phyloP scores from a whole-genome alignment of 352 stramenopile species.

The Pythium apleroticum region DNA sequence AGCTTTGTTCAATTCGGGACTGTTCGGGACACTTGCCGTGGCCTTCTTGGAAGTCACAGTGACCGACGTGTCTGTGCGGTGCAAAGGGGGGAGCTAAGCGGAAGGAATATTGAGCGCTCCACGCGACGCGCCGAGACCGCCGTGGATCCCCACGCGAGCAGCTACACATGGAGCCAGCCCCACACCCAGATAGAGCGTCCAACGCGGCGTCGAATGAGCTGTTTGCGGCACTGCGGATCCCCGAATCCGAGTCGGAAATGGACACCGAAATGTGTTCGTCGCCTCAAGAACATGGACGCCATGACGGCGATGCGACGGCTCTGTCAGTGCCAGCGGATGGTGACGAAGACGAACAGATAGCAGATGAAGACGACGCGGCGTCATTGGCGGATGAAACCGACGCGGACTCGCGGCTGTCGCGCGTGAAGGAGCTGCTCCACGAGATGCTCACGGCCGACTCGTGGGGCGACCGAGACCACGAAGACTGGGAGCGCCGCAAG shows the following conservation, averaged over 20 bases:
- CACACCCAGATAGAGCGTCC: constrained; percentile 12
- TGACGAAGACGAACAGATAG: not conserved
- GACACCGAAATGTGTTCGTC: constrained; percentile 27
- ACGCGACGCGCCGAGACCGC: not conserved
- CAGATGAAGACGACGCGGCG: not conserved
- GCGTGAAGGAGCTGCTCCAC: constrained; percentile 45
- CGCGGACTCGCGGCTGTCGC: constrained; percentile 11
- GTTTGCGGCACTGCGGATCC: constrained; percentile 6
- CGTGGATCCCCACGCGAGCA: not conserved
- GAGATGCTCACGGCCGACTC: constrained; percentile 49
- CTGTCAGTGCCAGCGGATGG: not conserved
- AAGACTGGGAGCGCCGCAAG: constrained; percentile 45
- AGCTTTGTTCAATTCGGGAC: constrained; percentile 5
- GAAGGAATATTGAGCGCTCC: constrained; percentile 4
- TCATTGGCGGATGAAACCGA: not conserved
- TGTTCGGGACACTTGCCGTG: constrained; percentile 15
- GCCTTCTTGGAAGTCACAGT: constrained; percentile 2
- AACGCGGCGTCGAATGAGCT: constrained; percentile 16
- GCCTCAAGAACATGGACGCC: constrained; percentile 6
- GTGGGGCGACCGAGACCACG: constrained; percentile 62
- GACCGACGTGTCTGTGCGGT: constrained; percentile 24
- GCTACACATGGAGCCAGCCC: constrained; percentile 18
- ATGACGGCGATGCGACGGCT: not conserved
- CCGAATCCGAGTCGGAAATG: constrained; percentile 21
- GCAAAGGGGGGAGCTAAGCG: not conserved